Base-by-base conservation (phyloP, 192 early-diverging fungal species). In the Backusella morwellensis region DNA sequence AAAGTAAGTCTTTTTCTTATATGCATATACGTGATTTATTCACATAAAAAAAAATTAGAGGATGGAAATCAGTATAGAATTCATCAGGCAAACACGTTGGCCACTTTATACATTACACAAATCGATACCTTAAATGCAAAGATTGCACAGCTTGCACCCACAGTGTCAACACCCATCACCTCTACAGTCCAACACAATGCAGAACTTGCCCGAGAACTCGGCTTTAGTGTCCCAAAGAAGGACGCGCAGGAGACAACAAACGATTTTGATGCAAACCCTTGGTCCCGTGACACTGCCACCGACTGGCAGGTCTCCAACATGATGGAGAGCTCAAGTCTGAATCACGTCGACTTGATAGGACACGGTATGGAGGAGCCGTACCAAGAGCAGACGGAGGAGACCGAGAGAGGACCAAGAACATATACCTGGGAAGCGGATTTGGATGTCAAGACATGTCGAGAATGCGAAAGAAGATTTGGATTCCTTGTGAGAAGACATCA, bases 371-470 rank as follows among this genome's bases (percentile, higher is more conserved):
- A 42, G 12, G 21, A 70, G 1, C 35, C 1, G 7, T 23, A 70
- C 6, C 68, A 70, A 12, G 35, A 70, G 1, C 11, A 72, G 11
- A 15, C 11, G 0, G 11, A 36, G 3, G 40, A 70, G 8, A 41
- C 9, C 19, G 74, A 21, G 4, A 44, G 29, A 29, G 40, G 38
- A 4, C 38, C 66, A 34, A 40, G 63, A 26, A 29, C 14, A n/a
- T 97, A 95, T 82, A 86, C 84, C 2, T 98, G 97, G 97, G 94
- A 97, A 79, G 85, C 86, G 0, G 95, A 96, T 79, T 80, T 91
- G 19, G 89, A 93, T 12, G 92, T 91, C 0, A 80, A 80, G 0
- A 75, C 86, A 4, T 98, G 97, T 81, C 84, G 87, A 29, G 84
- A 86, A 32, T 97, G 96, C 75, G 79, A 76, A 8, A 79, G 85